Percentiles rank a stretch among this genome's conserved stretches.
phyloP scores from a whole-genome alignment of 129 eudicot genomes.

The Saposhnikovia divaricata region DNA sequence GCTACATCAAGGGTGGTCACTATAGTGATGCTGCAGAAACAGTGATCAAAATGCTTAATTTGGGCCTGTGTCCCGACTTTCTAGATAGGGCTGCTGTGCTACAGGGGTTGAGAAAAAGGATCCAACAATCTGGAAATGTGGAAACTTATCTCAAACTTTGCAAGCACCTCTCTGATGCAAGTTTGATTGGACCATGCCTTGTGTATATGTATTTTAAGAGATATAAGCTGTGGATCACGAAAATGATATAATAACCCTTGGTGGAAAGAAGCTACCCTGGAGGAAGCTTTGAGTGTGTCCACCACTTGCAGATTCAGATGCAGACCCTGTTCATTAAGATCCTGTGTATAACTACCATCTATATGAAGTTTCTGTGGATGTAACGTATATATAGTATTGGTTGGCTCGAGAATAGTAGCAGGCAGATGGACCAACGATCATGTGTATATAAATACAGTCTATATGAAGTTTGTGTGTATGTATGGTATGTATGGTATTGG shows the following conservation, averaged over 20 bases:
- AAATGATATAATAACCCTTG: conserved; percentile 38
- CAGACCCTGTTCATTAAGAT: background rate
- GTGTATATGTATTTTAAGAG: conserved; percentile 63
- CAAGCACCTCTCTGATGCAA: conserved; percentile 65
- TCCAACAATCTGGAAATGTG: conserved; percentile 45
- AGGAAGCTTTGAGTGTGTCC: conserved; percentile 7
- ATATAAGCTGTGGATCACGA: conserved; percentile 71
- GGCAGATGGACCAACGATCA: background rate
- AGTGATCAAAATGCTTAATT: conserved; percentile 61
- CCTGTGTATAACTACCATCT: background rate
- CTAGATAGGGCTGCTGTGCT: conserved; percentile 74
- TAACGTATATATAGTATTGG: conserved; percentile 27
- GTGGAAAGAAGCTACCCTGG: background rate
- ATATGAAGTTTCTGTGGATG: conserved; percentile 4
- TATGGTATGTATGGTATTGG: conserved; percentile 24
- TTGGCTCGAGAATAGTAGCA: conserved; percentile 22
- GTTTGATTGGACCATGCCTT: conserved; percentile 70
- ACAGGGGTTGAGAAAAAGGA: conserved; percentile 62
- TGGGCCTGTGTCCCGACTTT: conserved; percentile 63
- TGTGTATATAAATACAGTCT: background rate
- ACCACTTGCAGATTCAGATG: background rate
- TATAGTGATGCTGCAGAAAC: conserved; percentile 73
- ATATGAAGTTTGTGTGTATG: conserved; percentile 1
- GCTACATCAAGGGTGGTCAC: conserved; percentile 81
- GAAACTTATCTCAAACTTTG: conserved; percentile 67